A percentile compares a stretch with the other conserved stretches of the same genome.
These are phyloP conservation scores for Emiliania huxleyi DNA, from an alignment of 78 protist genomes.

Conservation along the genomic window DNA sequence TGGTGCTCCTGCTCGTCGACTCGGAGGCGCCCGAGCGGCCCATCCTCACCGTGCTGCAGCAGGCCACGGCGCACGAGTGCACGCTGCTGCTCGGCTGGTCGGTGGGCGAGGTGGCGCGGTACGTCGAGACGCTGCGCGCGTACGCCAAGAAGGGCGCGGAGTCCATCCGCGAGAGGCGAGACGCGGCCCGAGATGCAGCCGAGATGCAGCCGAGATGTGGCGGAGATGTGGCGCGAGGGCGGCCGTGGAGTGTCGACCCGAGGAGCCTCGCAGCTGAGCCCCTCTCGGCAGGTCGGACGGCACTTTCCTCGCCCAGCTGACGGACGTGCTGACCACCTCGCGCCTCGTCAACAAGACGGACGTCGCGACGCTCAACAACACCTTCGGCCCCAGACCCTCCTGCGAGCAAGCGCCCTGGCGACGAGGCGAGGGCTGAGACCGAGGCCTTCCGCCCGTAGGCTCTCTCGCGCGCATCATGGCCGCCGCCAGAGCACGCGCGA, in stretches of 20 bases:
- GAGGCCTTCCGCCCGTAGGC: neutral
- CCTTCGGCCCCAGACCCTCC: neutral
- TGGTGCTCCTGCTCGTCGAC: neutral
- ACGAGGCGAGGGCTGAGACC: neutral
- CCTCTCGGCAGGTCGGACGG: too few species aligned
- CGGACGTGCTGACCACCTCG: slow-evolving; percentile 7
- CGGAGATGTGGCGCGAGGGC: too few species aligned
- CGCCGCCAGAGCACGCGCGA: too few species aligned
- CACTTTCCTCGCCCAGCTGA: neutral
- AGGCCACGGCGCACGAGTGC: neutral
- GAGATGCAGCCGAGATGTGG: too few species aligned
- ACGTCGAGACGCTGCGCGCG: slow-evolving; percentile 46
- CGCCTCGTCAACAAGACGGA: slow-evolving; percentile 45
- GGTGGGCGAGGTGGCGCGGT: slow-evolving; percentile 41
- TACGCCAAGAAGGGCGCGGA: slow-evolving; percentile 52
- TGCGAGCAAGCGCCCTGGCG: neutral
- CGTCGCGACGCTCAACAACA: slow-evolving; percentile 12
- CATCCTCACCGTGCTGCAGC: neutral
- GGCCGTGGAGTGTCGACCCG: too few species aligned
- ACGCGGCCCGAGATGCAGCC: too few species aligned
- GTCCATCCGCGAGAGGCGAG: neutral
- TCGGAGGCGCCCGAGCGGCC: neutral
- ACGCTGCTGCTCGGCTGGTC: slow-evolving; percentile 16
- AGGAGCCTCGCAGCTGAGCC: too few species aligned
- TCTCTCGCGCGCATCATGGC: neutral